These are phyloP conservation scores for Kappamyces sp. DNA, from an alignment of 192 early-diverging fungal genomes.

Conservation along the genomic window DNA sequence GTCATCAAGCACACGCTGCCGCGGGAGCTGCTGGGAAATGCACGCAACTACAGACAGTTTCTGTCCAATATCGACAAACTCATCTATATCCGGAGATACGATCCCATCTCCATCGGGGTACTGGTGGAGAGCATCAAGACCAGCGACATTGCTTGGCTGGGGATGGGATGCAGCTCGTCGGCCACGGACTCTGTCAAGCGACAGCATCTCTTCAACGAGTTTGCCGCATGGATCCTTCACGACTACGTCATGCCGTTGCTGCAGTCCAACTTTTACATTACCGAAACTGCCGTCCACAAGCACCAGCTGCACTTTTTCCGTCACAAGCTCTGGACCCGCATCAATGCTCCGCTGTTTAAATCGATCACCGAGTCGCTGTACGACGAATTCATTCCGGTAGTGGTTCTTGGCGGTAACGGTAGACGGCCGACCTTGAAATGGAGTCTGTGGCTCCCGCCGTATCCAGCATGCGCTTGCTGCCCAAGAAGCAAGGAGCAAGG, in stretches of 20 bases:
- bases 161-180: background rate
- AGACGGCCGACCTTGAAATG: constrained; percentile 9
- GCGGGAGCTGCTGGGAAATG: too few species aligned
- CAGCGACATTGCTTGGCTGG: constrained; percentile 4
- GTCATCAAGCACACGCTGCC: too few species aligned
- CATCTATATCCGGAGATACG: too few species aligned
- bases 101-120: too few species aligned
- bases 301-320: constrained; percentile 71
- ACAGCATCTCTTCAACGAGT: background rate
- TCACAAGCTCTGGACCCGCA: constrained; percentile 63
- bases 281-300: constrained; percentile 61
- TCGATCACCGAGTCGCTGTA: constrained; percentile 26
- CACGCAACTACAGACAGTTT: too few species aligned
- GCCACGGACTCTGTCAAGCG: background rate
- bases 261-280: constrained; percentile 72
- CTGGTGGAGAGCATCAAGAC: background rate
- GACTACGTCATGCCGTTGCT: background rate
- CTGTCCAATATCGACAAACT: too few species aligned
- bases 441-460: constrained; percentile 31
- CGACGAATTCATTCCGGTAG: constrained; percentile 3
- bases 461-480: constrained; percentile 72
- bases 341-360: constrained; percentile 42
- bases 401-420: background rate
- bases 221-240: background rate
- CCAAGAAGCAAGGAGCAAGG: constrained; percentile 70